Conservation (phyloP, 352 stramenopile species). For the Pythium myriotylum region DNA sequence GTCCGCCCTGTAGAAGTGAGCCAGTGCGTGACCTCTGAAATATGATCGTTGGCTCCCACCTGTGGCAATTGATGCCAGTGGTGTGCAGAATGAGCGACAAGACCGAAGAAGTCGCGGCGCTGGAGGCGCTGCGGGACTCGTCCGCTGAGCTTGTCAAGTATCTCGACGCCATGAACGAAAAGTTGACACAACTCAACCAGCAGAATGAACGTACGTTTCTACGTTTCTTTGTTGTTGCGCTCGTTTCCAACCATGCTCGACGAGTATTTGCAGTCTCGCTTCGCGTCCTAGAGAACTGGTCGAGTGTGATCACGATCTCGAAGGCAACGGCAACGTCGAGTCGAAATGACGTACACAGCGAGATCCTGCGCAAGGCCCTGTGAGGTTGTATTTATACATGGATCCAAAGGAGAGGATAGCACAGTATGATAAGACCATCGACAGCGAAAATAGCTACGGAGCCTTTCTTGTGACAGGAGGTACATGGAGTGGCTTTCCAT, state of each 20-base stretch:
- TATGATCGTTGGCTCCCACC: conserved; percentile 8
- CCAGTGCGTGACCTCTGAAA: conserved; percentile 20
- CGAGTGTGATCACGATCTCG: conserved; percentile 74
- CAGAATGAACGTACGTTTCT: conserved; percentile 72
- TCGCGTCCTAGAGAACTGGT: conserved; percentile 83
- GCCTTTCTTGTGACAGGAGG: background rate
- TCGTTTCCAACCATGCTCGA: background rate
- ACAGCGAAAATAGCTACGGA: background rate
- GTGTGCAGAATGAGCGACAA: conserved; percentile 34
- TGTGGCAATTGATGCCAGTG: conserved; percentile 12
- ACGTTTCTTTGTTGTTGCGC: no score
- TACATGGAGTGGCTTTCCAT: no score
- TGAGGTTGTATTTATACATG: conserved; percentile 33
- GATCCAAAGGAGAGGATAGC: no score
- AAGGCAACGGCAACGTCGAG: conserved; percentile 43
- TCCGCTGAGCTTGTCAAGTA: conserved; percentile 76
- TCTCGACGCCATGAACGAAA: conserved; percentile 73
- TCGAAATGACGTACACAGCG: conserved; percentile 33
- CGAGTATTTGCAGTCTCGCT: conserved; percentile 51
- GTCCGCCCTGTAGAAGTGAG: conserved; percentile 13
- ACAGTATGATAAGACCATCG: background rate
- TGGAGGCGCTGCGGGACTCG: conserved; percentile 78
- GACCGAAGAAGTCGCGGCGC: conserved; percentile 78
- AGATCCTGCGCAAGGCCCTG: conserved; percentile 64
- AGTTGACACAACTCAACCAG: conserved; percentile 75